Percentiles rank a stretch among this genome's conserved stretches.
These are phyloP conservation scores for Stylosanthes scabra DNA, from an alignment of 331 rosid species.

Conservation along the genomic window DNA sequence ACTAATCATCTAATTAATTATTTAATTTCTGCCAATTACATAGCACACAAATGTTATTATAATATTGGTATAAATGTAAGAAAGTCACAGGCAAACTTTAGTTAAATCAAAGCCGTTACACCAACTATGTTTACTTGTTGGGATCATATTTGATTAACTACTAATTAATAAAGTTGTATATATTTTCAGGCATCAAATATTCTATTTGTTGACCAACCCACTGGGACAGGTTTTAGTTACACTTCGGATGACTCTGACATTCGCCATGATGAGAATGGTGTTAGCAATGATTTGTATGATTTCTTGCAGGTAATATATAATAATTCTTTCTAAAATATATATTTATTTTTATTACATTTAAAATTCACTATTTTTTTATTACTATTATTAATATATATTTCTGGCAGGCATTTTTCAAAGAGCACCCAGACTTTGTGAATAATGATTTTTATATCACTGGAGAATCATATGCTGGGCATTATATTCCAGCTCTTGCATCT, in stretches of 20 bases:
- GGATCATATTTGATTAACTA: background rate
- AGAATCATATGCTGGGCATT: constrained; percentile 96
- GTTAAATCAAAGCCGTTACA: background rate
- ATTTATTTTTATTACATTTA: no score
- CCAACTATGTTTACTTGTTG: background rate
- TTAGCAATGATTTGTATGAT: constrained; percentile 83
- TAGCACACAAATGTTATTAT: no score
- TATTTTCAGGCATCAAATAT: constrained; percentile 77
- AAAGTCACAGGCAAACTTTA: background rate
- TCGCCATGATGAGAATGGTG: constrained; percentile 69
- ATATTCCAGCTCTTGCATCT: constrained; percentile 87
- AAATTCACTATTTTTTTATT: background rate
- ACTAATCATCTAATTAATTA: no score
- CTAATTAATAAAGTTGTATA: background rate
- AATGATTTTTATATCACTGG: constrained; percentile 90
- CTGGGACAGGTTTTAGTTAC: constrained; percentile 91
- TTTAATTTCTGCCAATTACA: no score
- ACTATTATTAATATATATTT: background rate
- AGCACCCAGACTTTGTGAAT: constrained; percentile 60
- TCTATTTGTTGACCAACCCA: constrained; percentile 86
- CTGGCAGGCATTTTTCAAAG: constrained; percentile 72
- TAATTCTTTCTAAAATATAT: no score
- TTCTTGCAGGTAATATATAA: constrained; percentile 69
- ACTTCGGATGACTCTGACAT: constrained; percentile 56
- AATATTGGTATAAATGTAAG: background rate